A percentile compares a stretch with the other conserved stretches of the same genome.
phyloP scores from a whole-genome alignment of 2,329 filamentous ascomycete genomes.

The Colletotrichum sp. region DNA sequence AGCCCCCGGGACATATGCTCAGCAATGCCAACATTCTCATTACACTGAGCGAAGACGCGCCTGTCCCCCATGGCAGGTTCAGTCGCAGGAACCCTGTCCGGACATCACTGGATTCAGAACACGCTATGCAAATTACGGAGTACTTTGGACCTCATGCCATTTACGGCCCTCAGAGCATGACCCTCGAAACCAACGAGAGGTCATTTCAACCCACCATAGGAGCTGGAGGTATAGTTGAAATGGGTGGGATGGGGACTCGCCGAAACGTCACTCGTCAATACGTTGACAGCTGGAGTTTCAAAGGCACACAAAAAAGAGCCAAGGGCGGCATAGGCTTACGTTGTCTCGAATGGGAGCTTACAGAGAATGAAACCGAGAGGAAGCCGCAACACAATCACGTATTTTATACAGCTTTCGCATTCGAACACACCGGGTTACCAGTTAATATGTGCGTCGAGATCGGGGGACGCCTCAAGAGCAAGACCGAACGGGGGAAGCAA shows the following conservation, averaged over 20 bases:
- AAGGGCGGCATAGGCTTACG: not conserved
- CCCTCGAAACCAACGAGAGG: not conserved
- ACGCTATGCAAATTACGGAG: not conserved
- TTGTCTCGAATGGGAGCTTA: not conserved
- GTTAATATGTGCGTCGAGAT: not conserved
- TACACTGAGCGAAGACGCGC: not conserved
- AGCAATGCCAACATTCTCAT: not conserved
- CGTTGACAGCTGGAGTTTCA: not conserved
- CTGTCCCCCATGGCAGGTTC: fast-evolving
- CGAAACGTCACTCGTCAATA: not conserved
- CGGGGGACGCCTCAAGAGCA: not conserved
- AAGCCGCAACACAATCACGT: not conserved
- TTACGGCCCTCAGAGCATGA: not conserved
- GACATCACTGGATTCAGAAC: not conserved
- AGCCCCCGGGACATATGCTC: not conserved
- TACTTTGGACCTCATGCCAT: not conserved
- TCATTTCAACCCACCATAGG: not conserved
- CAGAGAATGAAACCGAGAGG: not conserved
- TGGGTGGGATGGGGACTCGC: not conserved
- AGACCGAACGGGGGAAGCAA: not conserved
- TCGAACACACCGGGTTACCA: not conserved
- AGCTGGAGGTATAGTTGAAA: fast-evolving
- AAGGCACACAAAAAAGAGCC: not conserved
- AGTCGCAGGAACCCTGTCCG: fast-evolving
- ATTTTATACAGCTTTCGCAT: not conserved